A percentile compares a stretch with the other conserved stretches of the same genome.
Conservation (phyloP, 345 rosid species). For the Eucalyptus regnans region DNA sequence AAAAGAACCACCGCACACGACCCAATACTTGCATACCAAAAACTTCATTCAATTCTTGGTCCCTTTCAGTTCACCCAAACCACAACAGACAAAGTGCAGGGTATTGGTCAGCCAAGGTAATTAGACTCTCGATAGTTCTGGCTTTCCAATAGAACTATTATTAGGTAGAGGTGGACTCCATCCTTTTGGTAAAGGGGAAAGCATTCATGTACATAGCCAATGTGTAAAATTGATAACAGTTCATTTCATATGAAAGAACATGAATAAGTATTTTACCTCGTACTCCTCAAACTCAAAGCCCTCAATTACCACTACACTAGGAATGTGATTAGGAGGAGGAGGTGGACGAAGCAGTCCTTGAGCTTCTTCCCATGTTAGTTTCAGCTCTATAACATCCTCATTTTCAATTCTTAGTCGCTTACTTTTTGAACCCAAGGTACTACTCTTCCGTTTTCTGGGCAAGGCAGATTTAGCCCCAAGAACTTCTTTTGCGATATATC, state of each 20-base stretch:
- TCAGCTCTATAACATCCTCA: conserved; percentile 67
- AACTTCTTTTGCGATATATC: conserved; percentile 59
- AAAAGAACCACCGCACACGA: not conserved
- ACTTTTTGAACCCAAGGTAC: conserved; percentile 53
- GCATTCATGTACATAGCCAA: not conserved
- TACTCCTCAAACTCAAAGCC: conserved; percentile 92
- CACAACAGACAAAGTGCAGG: not conserved
- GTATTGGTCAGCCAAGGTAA: not conserved
- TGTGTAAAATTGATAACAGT: not conserved
- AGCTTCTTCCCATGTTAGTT: conserved; percentile 92
- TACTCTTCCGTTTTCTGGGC: conserved; percentile 62
- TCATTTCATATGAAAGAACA: not conserved
- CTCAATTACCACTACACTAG: conserved; percentile 60
- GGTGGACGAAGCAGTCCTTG: conserved; percentile 84
- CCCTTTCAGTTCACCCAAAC: not conserved
- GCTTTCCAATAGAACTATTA: not conserved
- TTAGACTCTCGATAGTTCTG: not conserved
- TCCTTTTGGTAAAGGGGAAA: not conserved
- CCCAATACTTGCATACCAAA: not conserved
- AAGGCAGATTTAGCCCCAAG: conserved; percentile 36
- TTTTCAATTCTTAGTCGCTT: conserved; percentile 68
- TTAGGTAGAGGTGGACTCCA: not conserved
- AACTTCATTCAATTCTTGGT: not conserved
- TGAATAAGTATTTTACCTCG: conserved; percentile 36
- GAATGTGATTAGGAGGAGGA: conserved; percentile 60